Percentiles rank a stretch among this genome's conserved stretches.
Evolutionary conservation across 129 eudicot species (phyloP).

Genomic region (Logfia minima): DNA sequence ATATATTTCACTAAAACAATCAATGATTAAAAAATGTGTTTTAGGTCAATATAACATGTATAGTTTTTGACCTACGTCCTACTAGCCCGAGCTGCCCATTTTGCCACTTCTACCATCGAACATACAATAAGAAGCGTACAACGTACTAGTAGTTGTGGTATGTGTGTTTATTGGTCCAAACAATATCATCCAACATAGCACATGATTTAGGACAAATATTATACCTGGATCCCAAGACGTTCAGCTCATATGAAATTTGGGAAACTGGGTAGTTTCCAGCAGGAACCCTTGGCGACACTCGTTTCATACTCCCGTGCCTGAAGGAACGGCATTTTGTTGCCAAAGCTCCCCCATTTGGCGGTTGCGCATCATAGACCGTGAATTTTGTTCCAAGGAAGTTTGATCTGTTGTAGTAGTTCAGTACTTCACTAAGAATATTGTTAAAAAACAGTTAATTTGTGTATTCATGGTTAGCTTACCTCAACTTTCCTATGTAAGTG

Average conservation of each 20-base stretch:
- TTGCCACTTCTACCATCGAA: neutral
- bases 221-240: constrained; percentile 90
- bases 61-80: neutral
- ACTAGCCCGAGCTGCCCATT: neutral
- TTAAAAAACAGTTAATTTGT: neutral
- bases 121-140: neutral
- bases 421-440: neutral
- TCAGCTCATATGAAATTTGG: constrained; percentile 83
- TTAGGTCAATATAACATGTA: neutral
- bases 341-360: constrained; percentile 57
- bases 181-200: neutral
- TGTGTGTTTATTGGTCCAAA: constrained; percentile 3
- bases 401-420: constrained; percentile 46
- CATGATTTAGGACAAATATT: neutral
- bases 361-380: constrained; percentile 79
- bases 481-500: constrained; percentile 81
- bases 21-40: neutral
- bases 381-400: constrained; percentile 93
- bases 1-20: too few relatives aligned
- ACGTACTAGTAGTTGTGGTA: neutral
- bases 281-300: constrained; percentile 72
- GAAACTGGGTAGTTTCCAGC: constrained; percentile 78
- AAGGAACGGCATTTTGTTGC: constrained; percentile 62
- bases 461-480: constrained; percentile 43
- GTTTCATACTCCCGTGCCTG: constrained; percentile 56